Percentiles rank a stretch among this genome's conserved stretches.
These are phyloP conservation scores for Alternaria sp. DNA, from an alignment of 2,329 filamentous ascomycete species.

Conservation along the genomic window DNA sequence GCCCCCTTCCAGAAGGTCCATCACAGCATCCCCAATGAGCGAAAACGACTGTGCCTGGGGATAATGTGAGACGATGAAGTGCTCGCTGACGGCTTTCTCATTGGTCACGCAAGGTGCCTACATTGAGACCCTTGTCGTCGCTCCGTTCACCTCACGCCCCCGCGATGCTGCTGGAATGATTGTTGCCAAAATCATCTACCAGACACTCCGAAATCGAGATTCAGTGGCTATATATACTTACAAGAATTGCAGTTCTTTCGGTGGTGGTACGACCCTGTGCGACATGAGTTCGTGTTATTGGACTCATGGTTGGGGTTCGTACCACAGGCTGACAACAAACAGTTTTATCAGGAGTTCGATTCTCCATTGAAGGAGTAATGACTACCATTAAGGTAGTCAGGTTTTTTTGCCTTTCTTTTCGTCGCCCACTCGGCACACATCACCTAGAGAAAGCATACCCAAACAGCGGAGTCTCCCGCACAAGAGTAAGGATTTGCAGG, in stretches of 20 bases:
- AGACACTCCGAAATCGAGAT: neutral
- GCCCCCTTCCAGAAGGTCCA: neutral
- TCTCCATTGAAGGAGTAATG: neutral
- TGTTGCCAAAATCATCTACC: neutral
- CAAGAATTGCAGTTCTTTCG: neutral
- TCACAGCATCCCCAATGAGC: neutral
- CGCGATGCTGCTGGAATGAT: neutral
- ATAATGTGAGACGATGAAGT: neutral
- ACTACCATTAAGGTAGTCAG: neutral
- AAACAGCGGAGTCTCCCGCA: neutral
- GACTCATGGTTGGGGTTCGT: neutral
- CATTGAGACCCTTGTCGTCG: neutral
- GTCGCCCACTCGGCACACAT: neutral
- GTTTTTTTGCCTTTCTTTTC: neutral
- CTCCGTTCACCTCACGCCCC: neutral
- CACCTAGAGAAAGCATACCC: neutral
- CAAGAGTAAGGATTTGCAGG: neutral
- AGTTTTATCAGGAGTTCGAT: neutral
- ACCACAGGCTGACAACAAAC: neutral
- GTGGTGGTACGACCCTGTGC: neutral
- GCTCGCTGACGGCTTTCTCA: neutral
- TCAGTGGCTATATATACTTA: constrained; percentile 1
- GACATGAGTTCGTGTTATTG: neutral
- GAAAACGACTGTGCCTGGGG: neutral
- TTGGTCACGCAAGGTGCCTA: neutral